Base-by-base conservation (phyloP, 106 monocot species). In the Apostasia shenzhenica region DNA sequence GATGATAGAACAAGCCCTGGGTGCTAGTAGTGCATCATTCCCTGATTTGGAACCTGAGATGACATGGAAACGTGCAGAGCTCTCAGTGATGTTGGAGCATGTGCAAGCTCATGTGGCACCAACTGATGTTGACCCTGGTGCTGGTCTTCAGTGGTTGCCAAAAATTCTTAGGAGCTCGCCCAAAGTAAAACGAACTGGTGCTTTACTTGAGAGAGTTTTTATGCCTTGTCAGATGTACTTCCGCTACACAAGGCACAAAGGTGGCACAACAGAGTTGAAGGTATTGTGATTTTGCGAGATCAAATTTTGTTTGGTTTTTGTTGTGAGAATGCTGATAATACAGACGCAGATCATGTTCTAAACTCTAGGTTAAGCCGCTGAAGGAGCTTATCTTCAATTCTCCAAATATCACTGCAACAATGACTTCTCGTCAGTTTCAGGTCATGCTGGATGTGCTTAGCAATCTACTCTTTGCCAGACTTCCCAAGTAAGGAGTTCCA, bases 31-130 rank as follows among this genome's bases (percentile, higher is more conserved):
- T 68, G 72, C 73, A 5, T 72, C 73, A 43, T 60, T 81, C 73
- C 76, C 73, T 64, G 85, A 85, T 59, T 55, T 61, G 41, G 76
- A 81, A 66, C 97, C 92, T 67, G 87, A 90, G 72, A 75, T 99
- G 83, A 75, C 87, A 7, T 99, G 99, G 93, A 85, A 90, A 75
- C 74, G 93, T 53, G 79, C 68, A 4, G 99, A 99, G 71, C 77
- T 85, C 4, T 92, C 92, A 72, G 87, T 85, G 41, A 99, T 99
- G 99, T 70, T 99, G 42, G 85, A 99, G 67, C 90, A 93, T 54
- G 99, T 93, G 69, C 99, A 99, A 77, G 91, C 99, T 71, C 99
- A 99, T 82, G 99, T 99, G 45, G 99, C 99, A 72, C 99, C 99
- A 58, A 99, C 99, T 56, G 99, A 99, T 85, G 90, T 99, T 69